A percentile compares a stretch with the other conserved stretches of the same genome.
Evolutionary conservation across 345 rosid species (phyloP).

Genomic region (Viola odorata): DNA sequence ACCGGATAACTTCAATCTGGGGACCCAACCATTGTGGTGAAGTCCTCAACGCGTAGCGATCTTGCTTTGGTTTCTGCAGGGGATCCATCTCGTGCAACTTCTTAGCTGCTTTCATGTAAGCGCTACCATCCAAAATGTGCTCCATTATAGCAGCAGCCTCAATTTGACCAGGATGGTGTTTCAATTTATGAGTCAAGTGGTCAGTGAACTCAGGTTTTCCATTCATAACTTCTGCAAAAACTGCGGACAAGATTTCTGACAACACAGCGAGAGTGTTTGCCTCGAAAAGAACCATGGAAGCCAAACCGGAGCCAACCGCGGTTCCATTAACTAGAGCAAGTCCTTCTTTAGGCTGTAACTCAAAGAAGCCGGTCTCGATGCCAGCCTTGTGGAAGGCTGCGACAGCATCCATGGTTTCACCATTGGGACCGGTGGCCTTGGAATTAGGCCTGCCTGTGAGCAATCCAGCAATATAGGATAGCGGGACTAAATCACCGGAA

Average conservation of each 20-base stretch:
- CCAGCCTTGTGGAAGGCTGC: conserved; percentile 16
- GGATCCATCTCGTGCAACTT: conserved; percentile 20
- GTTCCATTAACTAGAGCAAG: conserved; percentile 28
- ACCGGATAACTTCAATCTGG: conserved; percentile 21
- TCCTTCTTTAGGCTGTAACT: conserved; percentile 28
- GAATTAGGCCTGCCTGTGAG: conserved; percentile 24
- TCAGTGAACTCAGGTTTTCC: conserved; percentile 27
- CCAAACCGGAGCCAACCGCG: conserved; percentile 25
- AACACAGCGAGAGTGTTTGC: conserved; percentile 19
- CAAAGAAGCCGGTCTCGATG: conserved; percentile 17
- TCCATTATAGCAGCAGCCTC: conserved; percentile 30
- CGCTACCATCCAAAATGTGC: conserved; percentile 20
- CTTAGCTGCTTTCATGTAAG: conserved; percentile 18
- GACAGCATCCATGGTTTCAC: conserved; percentile 10
- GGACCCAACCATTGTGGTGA: conserved; percentile 24
- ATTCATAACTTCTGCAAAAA: conserved; percentile 24
- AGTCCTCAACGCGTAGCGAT: conserved; percentile 21
- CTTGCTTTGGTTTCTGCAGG: conserved; percentile 25
- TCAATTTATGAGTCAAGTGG: conserved; percentile 23
- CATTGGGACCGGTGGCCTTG: conserved; percentile 17
- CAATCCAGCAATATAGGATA: conserved; percentile 24
- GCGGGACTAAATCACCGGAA: conserved; percentile 24
- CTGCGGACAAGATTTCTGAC: conserved; percentile 16
- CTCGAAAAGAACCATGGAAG: conserved; percentile 22
- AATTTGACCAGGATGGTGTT: conserved; percentile 27